Percentiles rank a stretch among this genome's conserved stretches.
Evolutionary conservation across 768 basidiomycete genomes (phyloP).

Genomic region (Tylopilus rubrobrunneus): DNA sequence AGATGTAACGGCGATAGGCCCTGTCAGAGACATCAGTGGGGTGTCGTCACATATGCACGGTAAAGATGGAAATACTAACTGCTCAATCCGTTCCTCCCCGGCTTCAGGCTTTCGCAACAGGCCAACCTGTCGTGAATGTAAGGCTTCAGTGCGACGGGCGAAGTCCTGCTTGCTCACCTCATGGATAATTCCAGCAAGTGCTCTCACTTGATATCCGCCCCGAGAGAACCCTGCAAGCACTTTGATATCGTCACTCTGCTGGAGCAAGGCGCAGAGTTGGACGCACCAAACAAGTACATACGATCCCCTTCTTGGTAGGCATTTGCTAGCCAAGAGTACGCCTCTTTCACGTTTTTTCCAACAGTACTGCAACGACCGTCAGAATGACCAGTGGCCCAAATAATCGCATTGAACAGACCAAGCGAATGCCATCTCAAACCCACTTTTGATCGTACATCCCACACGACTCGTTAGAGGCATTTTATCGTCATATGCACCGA

Average conservation of each 20-base stretch:
- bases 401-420: background rate
- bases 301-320: conserved; percentile 3
- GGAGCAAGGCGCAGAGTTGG: background rate
- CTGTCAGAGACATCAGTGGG: background rate
- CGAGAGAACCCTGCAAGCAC: conserved; percentile 36
- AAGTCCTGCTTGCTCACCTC: conserved; percentile 13
- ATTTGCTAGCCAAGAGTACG: conserved; percentile 4
- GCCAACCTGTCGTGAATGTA: background rate
- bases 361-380: background rate
- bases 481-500: background rate
- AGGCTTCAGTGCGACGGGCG: background rate
- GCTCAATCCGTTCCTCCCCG: background rate
- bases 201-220: conserved; percentile 40
- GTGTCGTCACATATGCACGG: background rate
- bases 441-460: background rate
- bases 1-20: background rate
- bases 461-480: background rate
- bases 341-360: background rate
- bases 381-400: background rate
- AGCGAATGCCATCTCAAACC: background rate
- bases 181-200: conserved; percentile 35
- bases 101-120: background rate
- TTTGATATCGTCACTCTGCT: background rate
- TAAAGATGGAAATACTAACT: background rate
- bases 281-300: conserved; percentile 38